These are phyloP conservation scores for Penicillium sp. DNA, from an alignment of 2,329 filamentous ascomycete species.

Conservation along the genomic window DNA sequence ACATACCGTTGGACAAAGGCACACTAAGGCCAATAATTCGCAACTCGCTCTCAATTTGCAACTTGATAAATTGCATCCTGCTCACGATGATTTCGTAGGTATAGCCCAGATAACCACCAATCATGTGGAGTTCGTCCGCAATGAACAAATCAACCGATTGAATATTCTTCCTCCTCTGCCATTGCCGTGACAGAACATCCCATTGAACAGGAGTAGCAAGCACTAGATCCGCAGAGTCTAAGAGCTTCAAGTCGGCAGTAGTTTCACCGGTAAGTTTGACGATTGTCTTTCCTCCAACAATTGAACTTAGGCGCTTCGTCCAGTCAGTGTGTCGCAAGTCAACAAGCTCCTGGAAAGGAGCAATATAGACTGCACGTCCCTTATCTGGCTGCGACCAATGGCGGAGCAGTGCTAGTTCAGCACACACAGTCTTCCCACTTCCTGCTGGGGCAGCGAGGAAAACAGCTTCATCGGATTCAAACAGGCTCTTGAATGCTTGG, in stretches of 20 bases:
- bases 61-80: constrained; percentile 92
- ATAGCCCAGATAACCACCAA: constrained; percentile 81
- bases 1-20: constrained; percentile 68
- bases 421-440: constrained; percentile 94
- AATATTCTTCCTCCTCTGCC: constrained; percentile 94
- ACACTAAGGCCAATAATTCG: constrained; percentile 88
- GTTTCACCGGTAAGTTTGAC: constrained; percentile 93
- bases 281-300: constrained; percentile 81
- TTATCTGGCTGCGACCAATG: constrained; percentile 73
- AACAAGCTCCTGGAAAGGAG: constrained; percentile 89
- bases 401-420: constrained; percentile 84
- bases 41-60: constrained; percentile 78
- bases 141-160: constrained; percentile 88
- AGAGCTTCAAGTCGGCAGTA: constrained; percentile 79
- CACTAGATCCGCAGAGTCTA: constrained; percentile 83
- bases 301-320: constrained; percentile 67
- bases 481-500: constrained; percentile 92
- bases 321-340: constrained; percentile 79
- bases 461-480: constrained; percentile 86
- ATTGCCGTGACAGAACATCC: constrained; percentile 93
- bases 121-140: constrained; percentile 89
- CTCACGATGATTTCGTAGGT: constrained; percentile 97
- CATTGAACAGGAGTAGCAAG: constrained; percentile 91
- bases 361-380: constrained; percentile 86
- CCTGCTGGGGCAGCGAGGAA: constrained; percentile 90